Evolutionary conservation across 208 protist species (phyloP), one percentile per base, ranked within the genome.

Genomic region (Crithidia mellificae): DNA sequence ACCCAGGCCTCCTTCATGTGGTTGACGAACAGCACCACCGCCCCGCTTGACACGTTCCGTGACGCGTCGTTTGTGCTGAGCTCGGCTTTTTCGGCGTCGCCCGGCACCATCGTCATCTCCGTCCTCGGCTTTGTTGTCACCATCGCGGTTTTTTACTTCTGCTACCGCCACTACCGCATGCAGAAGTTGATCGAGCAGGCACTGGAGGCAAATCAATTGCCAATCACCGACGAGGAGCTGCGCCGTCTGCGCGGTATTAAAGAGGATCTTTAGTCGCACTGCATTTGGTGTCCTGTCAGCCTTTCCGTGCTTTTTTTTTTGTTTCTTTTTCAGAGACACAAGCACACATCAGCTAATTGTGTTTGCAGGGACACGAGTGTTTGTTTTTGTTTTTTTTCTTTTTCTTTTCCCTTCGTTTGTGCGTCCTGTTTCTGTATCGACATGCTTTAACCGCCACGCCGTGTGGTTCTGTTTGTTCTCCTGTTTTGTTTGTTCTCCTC

Each of bases 111-210:
- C 63, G 85, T 91, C 20, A 74, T 93, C 24, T 91, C 84, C 15
- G 70, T 92, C 20, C 69, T 96, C 15, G 90, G 90, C 32, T 93
- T 96, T 58, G 65, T 92, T 36, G 36, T 78, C 55, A 96, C 90
- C 5, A 85, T 96, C 38, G 80, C 77, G 0, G 63, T 92, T 19
- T 93, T 96, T 63, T 83, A 89, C 74, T 92, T 96, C 30, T 93
- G 87, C 61, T 93, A 92, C 53, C 80, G 84, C 0, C 90, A 96
- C 61, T 96, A 93, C 64, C 80, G 81, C 41, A 72, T 92, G 74
- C 87, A 96, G 64, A 86, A 83, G 43, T 55, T 91, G 19, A 84
- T 95, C 25, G 90, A 95, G 62, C 67, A 85, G 49, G 83, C 82
- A n/a, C 72, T 95, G 6, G 68, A 85, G 46, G 68, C 74, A 24